Conservation (phyloP, 495 filamentous ascomycete genomes). For the Podospora pseudopauciseta region DNA sequence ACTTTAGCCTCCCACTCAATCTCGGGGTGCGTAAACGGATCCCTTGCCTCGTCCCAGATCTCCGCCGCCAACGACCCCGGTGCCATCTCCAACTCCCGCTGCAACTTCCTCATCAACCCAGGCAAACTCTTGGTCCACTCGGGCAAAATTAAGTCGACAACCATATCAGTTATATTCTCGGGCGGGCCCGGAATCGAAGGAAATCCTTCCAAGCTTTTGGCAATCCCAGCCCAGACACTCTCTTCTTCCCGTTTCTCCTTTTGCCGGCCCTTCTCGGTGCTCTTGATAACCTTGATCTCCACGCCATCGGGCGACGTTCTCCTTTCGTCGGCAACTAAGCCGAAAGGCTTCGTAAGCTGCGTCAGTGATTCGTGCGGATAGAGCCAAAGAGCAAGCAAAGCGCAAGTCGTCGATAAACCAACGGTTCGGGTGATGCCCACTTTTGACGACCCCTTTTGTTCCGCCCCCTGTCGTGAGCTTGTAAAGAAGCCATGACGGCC, state of each 20-base stretch:
- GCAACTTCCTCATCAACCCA: constrained; percentile 75
- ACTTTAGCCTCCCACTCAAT: constrained; percentile 75
- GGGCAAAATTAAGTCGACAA: constrained; percentile 69
- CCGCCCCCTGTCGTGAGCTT: constrained; percentile 1
- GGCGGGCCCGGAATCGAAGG: constrained; percentile 43
- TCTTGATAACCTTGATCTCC: neutral
- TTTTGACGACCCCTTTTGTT: constrained; percentile 8
- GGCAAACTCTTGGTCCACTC: constrained; percentile 78
- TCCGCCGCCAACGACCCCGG: constrained; percentile 85
- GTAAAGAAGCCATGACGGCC: neutral
- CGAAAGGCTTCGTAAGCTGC: neutral
- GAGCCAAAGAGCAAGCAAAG: constrained; percentile 41
- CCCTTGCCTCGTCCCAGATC: constrained; percentile 87
- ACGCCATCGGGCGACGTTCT: neutral
- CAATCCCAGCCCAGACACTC: constrained; percentile 57
- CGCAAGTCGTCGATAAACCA: constrained; percentile 34
- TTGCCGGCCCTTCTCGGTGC: constrained; percentile 10
- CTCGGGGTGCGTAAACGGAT: constrained; percentile 79
- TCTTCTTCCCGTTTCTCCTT: constrained; percentile 7
- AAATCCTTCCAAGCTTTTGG: constrained; percentile 52
- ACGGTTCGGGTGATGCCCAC: constrained; percentile 13
- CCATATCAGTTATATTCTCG: constrained; percentile 59
- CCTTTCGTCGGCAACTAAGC: constrained; percentile 6
- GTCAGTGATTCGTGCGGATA: constrained; percentile 37
- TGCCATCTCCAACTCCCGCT: constrained; percentile 78